Percentiles rank a stretch among this genome's conserved stretches.
Evolutionary conservation across 2,329 filamentous ascomycete species (phyloP).

Genomic region (Hypoxylon sp.): DNA sequence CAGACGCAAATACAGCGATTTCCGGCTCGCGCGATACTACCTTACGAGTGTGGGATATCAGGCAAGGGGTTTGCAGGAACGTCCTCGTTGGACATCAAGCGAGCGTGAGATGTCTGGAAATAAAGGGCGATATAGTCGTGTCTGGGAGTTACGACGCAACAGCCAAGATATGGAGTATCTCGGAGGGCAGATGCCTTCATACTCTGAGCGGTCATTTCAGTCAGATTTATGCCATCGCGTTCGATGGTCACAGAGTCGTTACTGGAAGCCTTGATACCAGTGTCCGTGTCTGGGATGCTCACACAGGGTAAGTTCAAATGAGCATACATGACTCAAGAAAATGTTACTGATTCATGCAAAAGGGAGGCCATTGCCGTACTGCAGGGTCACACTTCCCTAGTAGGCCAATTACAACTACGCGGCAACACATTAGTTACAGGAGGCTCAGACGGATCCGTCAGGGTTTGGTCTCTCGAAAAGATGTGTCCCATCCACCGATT

Average conservation of each 20-base stretch:
- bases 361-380: slow-evolving; percentile 89
- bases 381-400: slow-evolving; percentile 96
- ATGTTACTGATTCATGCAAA: slow-evolving; percentile 51
- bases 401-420: slow-evolving; percentile 96
- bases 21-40: slow-evolving; percentile 97
- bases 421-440: slow-evolving; percentile 95
- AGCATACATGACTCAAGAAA: not conserved
- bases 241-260: slow-evolving; percentile 92
- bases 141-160: slow-evolving; percentile 98
- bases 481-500: slow-evolving; percentile 94
- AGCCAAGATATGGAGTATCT: slow-evolving; percentile 97
- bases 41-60: slow-evolving; percentile 93
- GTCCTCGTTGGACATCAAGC: slow-evolving; percentile 95
- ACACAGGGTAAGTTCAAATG: slow-evolving; percentile 76
- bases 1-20: slow-evolving; percentile 91
- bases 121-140: slow-evolving; percentile 97
- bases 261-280: slow-evolving; percentile 97
- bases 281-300: slow-evolving; percentile 95
- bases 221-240: slow-evolving; percentile 98
- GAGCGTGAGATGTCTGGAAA: slow-evolving; percentile 94
- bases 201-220: slow-evolving; percentile 96
- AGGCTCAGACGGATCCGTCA: slow-evolving; percentile 94
- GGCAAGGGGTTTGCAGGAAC: slow-evolving; percentile 88
- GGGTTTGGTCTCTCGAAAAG: slow-evolving; percentile 93
- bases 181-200: slow-evolving; percentile 90